These are phyloP conservation scores for Eucalyptus melliodora DNA, from an alignment of 345 rosid species.

Conservation along the genomic window DNA sequence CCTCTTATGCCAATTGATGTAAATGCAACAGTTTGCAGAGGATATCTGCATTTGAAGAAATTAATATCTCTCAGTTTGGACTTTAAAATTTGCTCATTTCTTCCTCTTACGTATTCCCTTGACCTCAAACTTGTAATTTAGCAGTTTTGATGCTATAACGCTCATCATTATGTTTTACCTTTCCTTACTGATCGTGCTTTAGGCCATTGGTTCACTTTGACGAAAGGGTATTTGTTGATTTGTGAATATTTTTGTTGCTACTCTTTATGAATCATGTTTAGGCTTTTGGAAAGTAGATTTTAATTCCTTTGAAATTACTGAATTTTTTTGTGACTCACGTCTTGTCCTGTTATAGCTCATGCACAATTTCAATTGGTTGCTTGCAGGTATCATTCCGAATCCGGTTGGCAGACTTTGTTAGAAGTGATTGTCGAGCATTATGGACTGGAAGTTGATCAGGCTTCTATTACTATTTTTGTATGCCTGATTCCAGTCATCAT, in stretches of 20 bases:
- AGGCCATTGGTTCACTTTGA: background rate
- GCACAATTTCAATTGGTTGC: background rate
- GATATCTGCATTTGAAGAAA: background rate
- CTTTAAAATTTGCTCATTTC: background rate
- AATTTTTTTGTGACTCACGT: background rate
- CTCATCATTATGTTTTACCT: background rate
- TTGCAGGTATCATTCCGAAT: slow-evolving; percentile 86
- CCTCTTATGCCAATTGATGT: background rate
- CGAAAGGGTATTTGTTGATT: background rate
- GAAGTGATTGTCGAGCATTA: slow-evolving; percentile 79
- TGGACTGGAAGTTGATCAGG: slow-evolving; percentile 60
- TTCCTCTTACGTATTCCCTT: background rate
- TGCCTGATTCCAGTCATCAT: slow-evolving; percentile 61
- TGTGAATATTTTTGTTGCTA: background rate
- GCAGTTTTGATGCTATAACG: background rate
- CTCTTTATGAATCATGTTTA: background rate
- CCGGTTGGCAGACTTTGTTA: slow-evolving; percentile 78
- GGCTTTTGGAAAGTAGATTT: background rate
- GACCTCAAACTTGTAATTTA: background rate
- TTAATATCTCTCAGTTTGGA: background rate
- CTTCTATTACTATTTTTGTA: slow-evolving; percentile 58
- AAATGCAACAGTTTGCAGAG: background rate
- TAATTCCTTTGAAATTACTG: background rate
- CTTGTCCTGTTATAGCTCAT: background rate
- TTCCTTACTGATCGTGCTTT: background rate